phyloP scores from a whole-genome alignment of 2,329 filamentous ascomycete genomes.

The Botrytis deweyae region DNA sequence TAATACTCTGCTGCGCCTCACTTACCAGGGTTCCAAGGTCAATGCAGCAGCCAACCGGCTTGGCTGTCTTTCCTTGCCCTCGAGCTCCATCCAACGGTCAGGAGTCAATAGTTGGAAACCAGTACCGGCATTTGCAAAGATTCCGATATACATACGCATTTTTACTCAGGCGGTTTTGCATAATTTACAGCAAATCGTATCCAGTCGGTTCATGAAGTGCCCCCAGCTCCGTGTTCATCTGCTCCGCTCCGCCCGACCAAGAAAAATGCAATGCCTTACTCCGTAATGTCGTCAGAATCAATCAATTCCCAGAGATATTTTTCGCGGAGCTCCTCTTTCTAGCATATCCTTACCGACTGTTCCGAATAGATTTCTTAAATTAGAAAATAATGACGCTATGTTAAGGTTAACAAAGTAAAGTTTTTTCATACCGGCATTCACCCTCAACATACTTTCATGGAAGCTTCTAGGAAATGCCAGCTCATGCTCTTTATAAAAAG shows the following conservation, averaged over 20 bases:
- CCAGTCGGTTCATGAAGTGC: not conserved
- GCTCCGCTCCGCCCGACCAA: not conserved
- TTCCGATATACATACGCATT: not conserved
- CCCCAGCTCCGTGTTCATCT: not conserved
- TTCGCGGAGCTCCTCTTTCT: not conserved
- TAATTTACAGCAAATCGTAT: not conserved
- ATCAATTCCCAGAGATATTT: not conserved
- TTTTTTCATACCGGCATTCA: not conserved
- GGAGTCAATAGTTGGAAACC: not conserved
- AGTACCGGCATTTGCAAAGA: not conserved
- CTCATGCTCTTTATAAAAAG: not conserved
- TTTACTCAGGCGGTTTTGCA: not conserved
- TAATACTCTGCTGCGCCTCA: slow-evolving; percentile 4
- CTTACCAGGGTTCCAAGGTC: not conserved
- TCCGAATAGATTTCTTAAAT: slow-evolving; percentile 6
- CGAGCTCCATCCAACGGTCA: not conserved
- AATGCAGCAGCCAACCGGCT: not conserved
- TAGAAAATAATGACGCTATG: not conserved
- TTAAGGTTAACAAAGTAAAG: not conserved
- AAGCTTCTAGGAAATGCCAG: not conserved
- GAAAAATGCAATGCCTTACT: not conserved
- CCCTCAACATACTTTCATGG: not conserved
- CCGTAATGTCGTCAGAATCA: not conserved
- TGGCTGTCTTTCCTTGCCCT: not conserved
- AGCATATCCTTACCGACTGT: not conserved